phyloP scores from a whole-genome alignment of 1,139 yeast species.

The Yamadazyma dendronema region DNA sequence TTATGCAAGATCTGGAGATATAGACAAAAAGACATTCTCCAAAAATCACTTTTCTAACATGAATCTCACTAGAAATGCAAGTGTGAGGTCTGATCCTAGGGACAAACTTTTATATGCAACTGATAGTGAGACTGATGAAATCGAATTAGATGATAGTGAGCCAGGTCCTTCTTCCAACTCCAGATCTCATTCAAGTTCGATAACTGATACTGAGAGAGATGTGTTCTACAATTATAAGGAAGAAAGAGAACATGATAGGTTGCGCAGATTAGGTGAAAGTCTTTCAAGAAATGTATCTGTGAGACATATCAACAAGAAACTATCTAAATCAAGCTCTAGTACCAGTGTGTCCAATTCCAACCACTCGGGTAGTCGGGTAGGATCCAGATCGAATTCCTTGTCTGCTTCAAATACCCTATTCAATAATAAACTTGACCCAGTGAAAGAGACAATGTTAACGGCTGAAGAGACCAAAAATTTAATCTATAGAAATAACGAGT shows the following conservation, averaged over 20 bases:
- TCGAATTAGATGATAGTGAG: conserved; percentile 3
- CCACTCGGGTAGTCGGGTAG: not conserved
- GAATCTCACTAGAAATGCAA: not conserved
- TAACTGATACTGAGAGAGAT: conserved; percentile 2
- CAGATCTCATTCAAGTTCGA: not conserved
- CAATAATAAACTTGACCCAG: conserved; percentile 5
- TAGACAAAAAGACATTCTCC: conserved; percentile 7
- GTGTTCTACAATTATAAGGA: conserved; percentile 17
- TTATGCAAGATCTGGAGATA: conserved; percentile 16
- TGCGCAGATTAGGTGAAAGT: conserved; percentile 32
- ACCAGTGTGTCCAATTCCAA: not conserved
- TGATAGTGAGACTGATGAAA: conserved; percentile 7
- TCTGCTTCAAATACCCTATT: conserved; percentile 2
- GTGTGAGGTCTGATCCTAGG: conserved; percentile 7
- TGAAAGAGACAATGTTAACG: conserved; percentile 11
- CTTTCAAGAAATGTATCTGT: conserved; percentile 29
- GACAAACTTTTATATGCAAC: conserved; percentile 13
- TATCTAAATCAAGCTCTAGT: conserved; percentile 2
- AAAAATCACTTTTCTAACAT: conserved; percentile 1
- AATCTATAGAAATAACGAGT: conserved; percentile 17
- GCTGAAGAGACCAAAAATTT: conserved; percentile 18
- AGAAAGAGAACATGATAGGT: conserved; percentile 20
- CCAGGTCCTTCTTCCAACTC: not conserved
- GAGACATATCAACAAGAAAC: conserved; percentile 19
- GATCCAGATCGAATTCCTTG: not conserved